A percentile compares a stretch with the other conserved stretches of the same genome.
Evolutionary conservation across 2,329 filamentous ascomycete genomes (phyloP).

Genomic region (Cladosporium velox): DNA sequence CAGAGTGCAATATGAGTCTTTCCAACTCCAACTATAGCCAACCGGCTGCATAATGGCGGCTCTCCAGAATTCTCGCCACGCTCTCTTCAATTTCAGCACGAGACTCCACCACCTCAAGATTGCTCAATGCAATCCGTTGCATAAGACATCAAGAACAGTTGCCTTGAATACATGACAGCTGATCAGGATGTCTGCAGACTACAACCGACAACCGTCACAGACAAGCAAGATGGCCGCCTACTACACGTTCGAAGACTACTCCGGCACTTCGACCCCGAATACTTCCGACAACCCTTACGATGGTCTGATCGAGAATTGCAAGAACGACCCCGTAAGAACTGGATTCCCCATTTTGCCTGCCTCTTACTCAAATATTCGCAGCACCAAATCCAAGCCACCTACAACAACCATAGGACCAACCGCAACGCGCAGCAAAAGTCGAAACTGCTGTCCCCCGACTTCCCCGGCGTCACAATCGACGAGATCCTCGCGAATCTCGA

Average conservation of each 20-base stretch:
- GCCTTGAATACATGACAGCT: neutral
- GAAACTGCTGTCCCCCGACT: slow-evolving; percentile 69
- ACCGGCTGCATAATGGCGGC: neutral
- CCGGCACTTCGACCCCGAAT: slow-evolving; percentile 27
- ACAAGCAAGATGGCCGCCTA: slow-evolving; percentile 34
- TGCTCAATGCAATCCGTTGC: neutral
- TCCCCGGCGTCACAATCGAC: slow-evolving; percentile 73
- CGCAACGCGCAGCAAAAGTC: slow-evolving; percentile 75
- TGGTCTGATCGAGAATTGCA: slow-evolving; percentile 67
- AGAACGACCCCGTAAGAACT: slow-evolving; percentile 64
- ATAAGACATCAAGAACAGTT: neutral
- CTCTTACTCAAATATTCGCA: slow-evolving; percentile 37
- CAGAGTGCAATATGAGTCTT: neutral
- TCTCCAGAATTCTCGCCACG: neutral
- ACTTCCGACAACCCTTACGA: slow-evolving; percentile 71
- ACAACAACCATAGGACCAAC: slow-evolving; percentile 70
- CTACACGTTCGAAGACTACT: slow-evolving; percentile 41
- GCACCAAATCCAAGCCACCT: slow-evolving; percentile 70
- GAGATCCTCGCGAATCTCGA: slow-evolving; percentile 71
- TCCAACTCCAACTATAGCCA: neutral
- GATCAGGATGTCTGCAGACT: neutral
- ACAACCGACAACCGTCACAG: neutral
- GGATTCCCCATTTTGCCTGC: neutral
- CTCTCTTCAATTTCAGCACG: neutral
- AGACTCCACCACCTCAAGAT: neutral